Conservation (phyloP, 2,329 filamentous ascomycete species). For the Ophiostoma fasciatum region DNA sequence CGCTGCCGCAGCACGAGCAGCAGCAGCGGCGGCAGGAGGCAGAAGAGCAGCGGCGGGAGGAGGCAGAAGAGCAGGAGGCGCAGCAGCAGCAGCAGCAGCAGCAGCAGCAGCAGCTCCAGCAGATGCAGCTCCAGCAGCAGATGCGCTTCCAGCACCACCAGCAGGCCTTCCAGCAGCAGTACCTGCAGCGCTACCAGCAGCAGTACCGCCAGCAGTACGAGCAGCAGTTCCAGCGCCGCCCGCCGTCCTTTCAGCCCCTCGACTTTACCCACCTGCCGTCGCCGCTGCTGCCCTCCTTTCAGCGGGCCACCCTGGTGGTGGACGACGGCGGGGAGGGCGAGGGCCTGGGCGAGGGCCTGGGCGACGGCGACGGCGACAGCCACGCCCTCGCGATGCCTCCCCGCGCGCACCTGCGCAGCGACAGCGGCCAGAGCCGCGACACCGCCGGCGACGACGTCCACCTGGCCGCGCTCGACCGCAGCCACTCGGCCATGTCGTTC, state of each 20-base stretch:
- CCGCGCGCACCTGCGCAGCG: constrained; percentile 18
- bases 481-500: constrained; percentile 39
- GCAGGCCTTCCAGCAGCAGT: constrained; percentile 4
- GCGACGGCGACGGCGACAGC: neutral
- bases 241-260: constrained; percentile 34
- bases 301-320: constrained; percentile 16
- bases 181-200: constrained; percentile 1
- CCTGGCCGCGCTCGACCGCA: constrained; percentile 20
- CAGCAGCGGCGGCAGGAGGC: constrained; percentile 1
- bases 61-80: neutral
- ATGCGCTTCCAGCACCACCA: neutral
- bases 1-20: constrained; percentile 2
- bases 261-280: constrained; percentile 39
- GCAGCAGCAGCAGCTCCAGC: neutral
- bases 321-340: neutral
- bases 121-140: constrained; percentile 8
- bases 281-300: constrained; percentile 39
- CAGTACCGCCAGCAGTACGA: constrained; percentile 6
- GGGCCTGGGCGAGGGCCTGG: constrained; percentile 4
- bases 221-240: constrained; percentile 16
- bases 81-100: neutral
- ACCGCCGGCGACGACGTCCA: constrained; percentile 21
- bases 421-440: constrained; percentile 8
- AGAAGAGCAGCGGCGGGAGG: neutral
- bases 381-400: constrained; percentile 18